Percentiles rank a stretch among this genome's conserved stretches.
Evolutionary conservation across 768 basidiomycete genomes (phyloP).

Genomic region (Ramaria rubella): DNA sequence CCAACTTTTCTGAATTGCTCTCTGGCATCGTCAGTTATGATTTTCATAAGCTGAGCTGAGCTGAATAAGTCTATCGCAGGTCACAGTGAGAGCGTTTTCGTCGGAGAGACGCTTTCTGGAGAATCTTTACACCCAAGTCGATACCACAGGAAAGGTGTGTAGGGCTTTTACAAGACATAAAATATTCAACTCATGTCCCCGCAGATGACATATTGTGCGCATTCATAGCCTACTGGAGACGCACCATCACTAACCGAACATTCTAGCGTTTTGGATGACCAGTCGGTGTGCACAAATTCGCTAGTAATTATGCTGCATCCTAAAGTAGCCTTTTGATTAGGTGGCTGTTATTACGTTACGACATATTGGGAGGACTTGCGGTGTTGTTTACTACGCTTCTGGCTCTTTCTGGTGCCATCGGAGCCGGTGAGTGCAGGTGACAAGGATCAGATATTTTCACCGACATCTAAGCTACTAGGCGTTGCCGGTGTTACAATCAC

Average conservation of each 20-base stretch:
- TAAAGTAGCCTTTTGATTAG: neutral
- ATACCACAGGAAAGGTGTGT: slow-evolving; percentile 63
- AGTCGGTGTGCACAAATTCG: slow-evolving; percentile 39
- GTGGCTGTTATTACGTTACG: slow-evolving; percentile 81
- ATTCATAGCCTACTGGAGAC: neutral
- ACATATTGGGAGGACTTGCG: slow-evolving; percentile 63
- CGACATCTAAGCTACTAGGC: slow-evolving; percentile 18
- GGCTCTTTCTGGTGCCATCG: slow-evolving; percentile 47
- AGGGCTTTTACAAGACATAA: neutral
- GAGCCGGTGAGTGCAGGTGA: slow-evolving; percentile 45
- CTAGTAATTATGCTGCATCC: too few relatives aligned
- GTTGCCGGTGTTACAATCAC: slow-evolving; percentile 57
- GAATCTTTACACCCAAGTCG: slow-evolving; percentile 64
- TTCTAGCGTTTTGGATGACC: slow-evolving; percentile 71
- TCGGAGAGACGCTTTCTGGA: slow-evolving; percentile 74
- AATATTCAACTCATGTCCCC: neutral
- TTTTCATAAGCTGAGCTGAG: slow-evolving; percentile 1
- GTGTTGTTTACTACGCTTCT: slow-evolving; percentile 74
- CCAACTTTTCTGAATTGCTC: slow-evolving; percentile 73
- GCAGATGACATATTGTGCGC: slow-evolving; percentile 62
- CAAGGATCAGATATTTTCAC: slow-evolving; percentile 36
- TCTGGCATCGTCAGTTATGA: slow-evolving; percentile 53
- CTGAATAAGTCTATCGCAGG: too few relatives aligned
- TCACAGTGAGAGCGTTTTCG: slow-evolving; percentile 90
- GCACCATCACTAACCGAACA: neutral